phyloP scores from a whole-genome alignment of 208 protist species.

The Trypanosomatidae sp. region DNA sequence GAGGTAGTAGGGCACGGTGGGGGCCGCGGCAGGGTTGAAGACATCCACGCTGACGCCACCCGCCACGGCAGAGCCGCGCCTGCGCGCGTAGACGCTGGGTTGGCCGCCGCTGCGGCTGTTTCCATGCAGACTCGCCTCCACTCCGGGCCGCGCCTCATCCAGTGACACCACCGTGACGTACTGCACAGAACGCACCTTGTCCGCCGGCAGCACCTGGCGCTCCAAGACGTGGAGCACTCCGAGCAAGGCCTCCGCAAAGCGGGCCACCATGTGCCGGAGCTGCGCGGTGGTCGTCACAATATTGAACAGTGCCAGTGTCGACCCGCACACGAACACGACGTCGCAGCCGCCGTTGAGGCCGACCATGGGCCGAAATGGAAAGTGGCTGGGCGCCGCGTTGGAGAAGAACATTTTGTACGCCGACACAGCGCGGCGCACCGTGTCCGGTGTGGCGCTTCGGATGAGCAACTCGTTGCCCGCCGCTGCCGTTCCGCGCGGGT shows the following conservation, averaged over 20 bases:
- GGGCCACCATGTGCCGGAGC: slow-evolving; percentile 39
- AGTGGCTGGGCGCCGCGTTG: slow-evolving; percentile 55
- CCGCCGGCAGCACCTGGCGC: slow-evolving; percentile 60
- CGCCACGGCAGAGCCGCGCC: neutral
- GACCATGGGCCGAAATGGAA: slow-evolving; percentile 68
- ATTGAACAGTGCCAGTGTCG: slow-evolving; percentile 74
- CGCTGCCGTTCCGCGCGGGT: neutral
- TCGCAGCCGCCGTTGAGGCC: slow-evolving; percentile 84
- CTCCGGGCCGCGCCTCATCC: slow-evolving; percentile 39
- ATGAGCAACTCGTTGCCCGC: slow-evolving; percentile 21
- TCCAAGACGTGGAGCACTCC: slow-evolving; percentile 74
- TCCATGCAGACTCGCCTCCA: neutral
- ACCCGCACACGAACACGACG: slow-evolving; percentile 65
- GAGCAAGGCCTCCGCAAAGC: slow-evolving; percentile 78
- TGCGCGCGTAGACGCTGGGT: slow-evolving; percentile 1
- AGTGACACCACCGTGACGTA: slow-evolving; percentile 77
- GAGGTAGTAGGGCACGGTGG: slow-evolving; percentile 71
- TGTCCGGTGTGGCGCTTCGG: slow-evolving; percentile 56
- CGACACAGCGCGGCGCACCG: slow-evolving; percentile 54
- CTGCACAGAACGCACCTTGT: slow-evolving; percentile 63
- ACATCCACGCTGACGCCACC: slow-evolving; percentile 23
- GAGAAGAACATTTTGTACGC: slow-evolving; percentile 81
- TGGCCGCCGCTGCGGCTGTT: neutral
- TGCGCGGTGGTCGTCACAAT: slow-evolving; percentile 60
- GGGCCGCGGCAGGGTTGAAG: slow-evolving; percentile 9